Evolutionary conservation across 2,329 filamentous ascomycete genomes (phyloP), one percentile per base, ranked within the genome.

Genomic region (Hyphodiscus sp.): DNA sequence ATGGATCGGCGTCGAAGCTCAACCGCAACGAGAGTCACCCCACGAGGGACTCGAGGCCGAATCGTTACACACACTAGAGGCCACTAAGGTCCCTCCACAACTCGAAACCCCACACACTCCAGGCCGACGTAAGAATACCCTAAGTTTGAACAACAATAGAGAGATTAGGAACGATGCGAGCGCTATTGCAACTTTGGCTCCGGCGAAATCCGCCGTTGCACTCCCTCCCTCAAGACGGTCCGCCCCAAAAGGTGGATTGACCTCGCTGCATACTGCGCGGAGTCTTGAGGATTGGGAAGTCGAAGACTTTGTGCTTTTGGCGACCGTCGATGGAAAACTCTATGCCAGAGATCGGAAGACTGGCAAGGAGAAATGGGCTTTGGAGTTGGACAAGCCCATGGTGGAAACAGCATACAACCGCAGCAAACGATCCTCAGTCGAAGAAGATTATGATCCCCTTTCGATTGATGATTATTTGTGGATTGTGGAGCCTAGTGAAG

Each of bases 271-370:
- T 71, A 53, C 80, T 87, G 92, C 91, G 91, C 91, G 92, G 84
- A 95, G 87, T 80, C 80, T 97, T 82, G 87, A 91, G 82, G 92
- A 96, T 77, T 97, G 92, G 92, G 90, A 96, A 87, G 91, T 96
- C 76, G 92, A 97, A 89, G 91, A 97, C 79, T 95, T 96, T 82
- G 89, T 97, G 76, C 89, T 99, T 79, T 80, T 99, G 87, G 92
- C 94, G 89, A 97, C 94, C 82, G 89, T 97, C 83, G 91, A 97
- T 79, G 94, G 94, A 79, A 89, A 90, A 70, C 83, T 97, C 67
- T 89, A 96, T 75, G 91, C 92, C 70, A 85, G 85, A 71, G 90
- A 96, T 75, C 83, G 94, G 66, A 87, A 86, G 69, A 94, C 87
- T 50, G 94, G 94, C 64, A 80, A 85, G 59, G 80, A 87, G 63